Conservation (phyloP, 495 filamentous ascomycete genomes). For the Penicillium tannophilum region DNA sequence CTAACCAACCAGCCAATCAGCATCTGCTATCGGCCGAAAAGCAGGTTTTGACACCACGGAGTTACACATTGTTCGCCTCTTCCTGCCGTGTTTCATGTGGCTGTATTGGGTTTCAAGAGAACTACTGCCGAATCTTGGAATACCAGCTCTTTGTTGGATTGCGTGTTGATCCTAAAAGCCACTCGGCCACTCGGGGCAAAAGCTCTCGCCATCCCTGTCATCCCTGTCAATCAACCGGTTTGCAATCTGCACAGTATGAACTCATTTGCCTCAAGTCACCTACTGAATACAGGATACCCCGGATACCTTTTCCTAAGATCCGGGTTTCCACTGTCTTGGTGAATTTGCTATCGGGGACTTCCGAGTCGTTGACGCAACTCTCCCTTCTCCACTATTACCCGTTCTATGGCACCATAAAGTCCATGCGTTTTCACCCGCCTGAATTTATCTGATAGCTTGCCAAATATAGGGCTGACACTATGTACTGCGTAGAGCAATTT, state of each 20-base stretch:
- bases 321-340: not conserved
- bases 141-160: no score
- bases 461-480: not conserved
- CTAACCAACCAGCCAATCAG: conserved; percentile 32
- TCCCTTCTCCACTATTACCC: conserved; percentile 4
- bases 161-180: no score
- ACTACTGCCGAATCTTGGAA: no score
- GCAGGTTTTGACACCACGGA: conserved; percentile 28
- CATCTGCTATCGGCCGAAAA: conserved; percentile 11
- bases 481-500: not conserved
- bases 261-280: no score
- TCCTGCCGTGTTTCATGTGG: conserved; percentile 15
- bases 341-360: not conserved
- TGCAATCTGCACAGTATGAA: not conserved
- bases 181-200: no score
- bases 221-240: not conserved
- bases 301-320: not conserved
- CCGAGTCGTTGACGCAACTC: conserved; percentile 5
- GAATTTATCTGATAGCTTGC: not conserved
- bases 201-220: not conserved
- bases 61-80: conserved; percentile 6
- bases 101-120: conserved; percentile 1
- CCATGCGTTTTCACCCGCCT: not conserved
- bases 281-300: not conserved
- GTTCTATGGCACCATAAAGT: not conserved